A percentile compares a stretch with the other conserved stretches of the same genome.
Conservation (phyloP, 345 rosid species). For the Rubroshorea leprosula region DNA sequence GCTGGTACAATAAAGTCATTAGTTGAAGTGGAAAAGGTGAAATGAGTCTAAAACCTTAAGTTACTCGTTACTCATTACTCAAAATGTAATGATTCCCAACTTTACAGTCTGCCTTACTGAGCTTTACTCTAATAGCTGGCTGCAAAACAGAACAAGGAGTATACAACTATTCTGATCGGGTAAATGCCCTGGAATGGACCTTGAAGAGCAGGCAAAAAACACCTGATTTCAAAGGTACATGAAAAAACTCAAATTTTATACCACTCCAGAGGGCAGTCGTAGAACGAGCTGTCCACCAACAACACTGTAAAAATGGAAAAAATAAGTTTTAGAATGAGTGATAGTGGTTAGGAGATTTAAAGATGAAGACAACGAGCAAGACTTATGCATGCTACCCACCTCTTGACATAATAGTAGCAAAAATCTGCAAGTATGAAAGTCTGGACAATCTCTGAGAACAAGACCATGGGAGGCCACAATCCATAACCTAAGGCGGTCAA, state of each 20-base stretch:
- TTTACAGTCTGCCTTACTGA: constrained; percentile 8
- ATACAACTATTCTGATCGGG: not conserved
- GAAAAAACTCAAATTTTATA: constrained; percentile 31
- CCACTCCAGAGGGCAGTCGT: constrained; percentile 89
- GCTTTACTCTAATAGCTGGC: not conserved
- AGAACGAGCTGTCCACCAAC: constrained; percentile 87
- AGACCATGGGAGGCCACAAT: constrained; percentile 84
- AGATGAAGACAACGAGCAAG: not conserved
- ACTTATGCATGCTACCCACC: constrained; percentile 28
- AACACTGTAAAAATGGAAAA: constrained; percentile 39
- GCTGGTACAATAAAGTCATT: no score
- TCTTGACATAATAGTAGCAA: constrained; percentile 81
- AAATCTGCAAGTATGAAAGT: constrained; percentile 89
- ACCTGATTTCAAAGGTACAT: not conserved
- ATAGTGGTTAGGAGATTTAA: not conserved
- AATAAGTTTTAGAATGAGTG: not conserved
- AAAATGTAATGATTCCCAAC: constrained; percentile 1
- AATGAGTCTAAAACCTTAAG: not conserved
- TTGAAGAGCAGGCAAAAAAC: not conserved
- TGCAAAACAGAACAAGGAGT: not conserved
- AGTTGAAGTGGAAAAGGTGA: no score
- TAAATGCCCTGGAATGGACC: not conserved
- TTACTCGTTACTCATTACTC: not conserved
- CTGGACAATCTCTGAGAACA: constrained; percentile 77
- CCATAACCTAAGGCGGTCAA: constrained; percentile 81